Conservation (phyloP, 495 filamentous ascomycete species). For the Podospora pseudoanserina region DNA sequence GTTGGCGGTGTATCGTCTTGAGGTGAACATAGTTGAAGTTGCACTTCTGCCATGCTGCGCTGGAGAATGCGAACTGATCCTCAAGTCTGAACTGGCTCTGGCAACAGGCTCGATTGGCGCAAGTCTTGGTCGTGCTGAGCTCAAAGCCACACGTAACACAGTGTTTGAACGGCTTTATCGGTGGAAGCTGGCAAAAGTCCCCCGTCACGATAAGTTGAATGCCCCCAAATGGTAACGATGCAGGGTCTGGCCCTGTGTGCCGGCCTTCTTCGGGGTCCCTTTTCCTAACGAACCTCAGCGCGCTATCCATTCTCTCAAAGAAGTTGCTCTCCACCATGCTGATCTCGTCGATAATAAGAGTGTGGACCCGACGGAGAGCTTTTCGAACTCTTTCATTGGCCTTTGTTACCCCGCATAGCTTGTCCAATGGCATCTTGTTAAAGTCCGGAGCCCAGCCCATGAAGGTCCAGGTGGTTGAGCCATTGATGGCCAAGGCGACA, state of each 20-base stretch:
- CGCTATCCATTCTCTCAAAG: slow-evolving; percentile 50
- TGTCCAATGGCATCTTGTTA: slow-evolving; percentile 23
- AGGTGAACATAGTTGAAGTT: slow-evolving; percentile 42
- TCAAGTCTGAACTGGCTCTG: background rate
- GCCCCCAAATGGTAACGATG: slow-evolving; percentile 68
- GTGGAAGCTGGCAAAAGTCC: slow-evolving; percentile 94
- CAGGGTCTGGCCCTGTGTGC: background rate
- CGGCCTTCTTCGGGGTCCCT: slow-evolving; percentile 23
- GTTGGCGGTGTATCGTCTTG: slow-evolving; percentile 52
- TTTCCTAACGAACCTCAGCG: slow-evolving; percentile 43
- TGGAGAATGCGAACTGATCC: slow-evolving; percentile 42
- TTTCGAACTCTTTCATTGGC: no score
- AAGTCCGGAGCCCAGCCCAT: slow-evolving; percentile 48
- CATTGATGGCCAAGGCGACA: slow-evolving; percentile 51
- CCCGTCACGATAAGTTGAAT: slow-evolving; percentile 92
- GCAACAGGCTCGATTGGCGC: background rate
- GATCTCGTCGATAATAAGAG: slow-evolving; percentile 46
- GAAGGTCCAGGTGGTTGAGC: slow-evolving; percentile 52
- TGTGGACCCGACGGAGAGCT: slow-evolving; percentile 35
- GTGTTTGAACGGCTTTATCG: slow-evolving; percentile 54
- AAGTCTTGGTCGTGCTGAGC: background rate
- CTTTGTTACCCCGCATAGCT: slow-evolving; percentile 5
- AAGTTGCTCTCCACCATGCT: slow-evolving; percentile 54
- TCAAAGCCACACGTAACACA: background rate
- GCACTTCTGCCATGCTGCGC: slow-evolving; percentile 36